phyloP scores from a whole-genome alignment of 257 asterid species.

The Fraxinus quadrangulata region DNA sequence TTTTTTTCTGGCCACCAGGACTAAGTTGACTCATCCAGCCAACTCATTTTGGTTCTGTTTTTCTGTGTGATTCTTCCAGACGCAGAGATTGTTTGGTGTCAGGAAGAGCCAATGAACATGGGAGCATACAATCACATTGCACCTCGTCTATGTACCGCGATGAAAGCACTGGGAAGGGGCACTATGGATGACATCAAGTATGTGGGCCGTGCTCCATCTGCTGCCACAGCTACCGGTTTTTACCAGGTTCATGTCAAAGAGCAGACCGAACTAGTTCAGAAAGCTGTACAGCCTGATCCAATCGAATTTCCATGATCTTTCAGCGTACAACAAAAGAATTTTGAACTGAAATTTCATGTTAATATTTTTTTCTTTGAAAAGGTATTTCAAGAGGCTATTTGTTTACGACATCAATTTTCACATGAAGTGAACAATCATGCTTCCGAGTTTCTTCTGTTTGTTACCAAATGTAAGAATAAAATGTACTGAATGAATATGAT shows the following conservation, averaged over 20 bases:
- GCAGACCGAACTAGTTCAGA: conserved; percentile 67
- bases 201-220: conserved; percentile 84
- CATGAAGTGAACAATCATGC: background rate
- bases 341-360: background rate
- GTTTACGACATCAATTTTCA: conserved; percentile 5
- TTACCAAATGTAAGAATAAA: conserved; percentile 31
- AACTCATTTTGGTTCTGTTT: background rate
- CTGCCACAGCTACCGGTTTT: conserved; percentile 94
- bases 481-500: conserved; percentile 18
- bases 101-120: conserved; percentile 98
- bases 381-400: background rate
- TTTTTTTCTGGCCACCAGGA: no score
- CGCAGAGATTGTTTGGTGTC: conserved; percentile 95
- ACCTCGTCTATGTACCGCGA: conserved; percentile 77
- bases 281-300: conserved; percentile 73
- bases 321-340: background rate
- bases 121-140: conserved; percentile 75
- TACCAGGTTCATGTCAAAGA: conserved; percentile 67
- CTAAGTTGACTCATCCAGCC: no score
- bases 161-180: conserved; percentile 73
- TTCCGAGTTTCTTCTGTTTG: background rate
- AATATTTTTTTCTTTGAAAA: conserved; percentile 4
- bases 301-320: conserved; percentile 25
- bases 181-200: conserved; percentile 68
- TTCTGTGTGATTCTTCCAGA: conserved; percentile 49